These are phyloP conservation scores for Lophiotrema nucula DNA, from an alignment of 495 filamentous ascomycete genomes.

Conservation along the genomic window DNA sequence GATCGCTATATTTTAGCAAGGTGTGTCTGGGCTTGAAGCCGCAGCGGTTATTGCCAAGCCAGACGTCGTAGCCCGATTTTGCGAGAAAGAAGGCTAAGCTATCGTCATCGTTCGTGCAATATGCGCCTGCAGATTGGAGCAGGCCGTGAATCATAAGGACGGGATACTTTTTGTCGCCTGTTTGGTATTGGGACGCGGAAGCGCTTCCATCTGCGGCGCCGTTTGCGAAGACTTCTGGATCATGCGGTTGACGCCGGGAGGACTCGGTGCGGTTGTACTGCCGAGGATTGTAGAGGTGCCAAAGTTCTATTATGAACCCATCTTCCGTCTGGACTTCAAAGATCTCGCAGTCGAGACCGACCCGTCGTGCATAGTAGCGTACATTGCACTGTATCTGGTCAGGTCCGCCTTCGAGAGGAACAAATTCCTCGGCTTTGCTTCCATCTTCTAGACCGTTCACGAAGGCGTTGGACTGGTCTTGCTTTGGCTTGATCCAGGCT, in stretches of 20 bases:
- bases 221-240: constrained; percentile 42
- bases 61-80: constrained; percentile 94
- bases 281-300: constrained; percentile 85
- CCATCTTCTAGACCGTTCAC: constrained; percentile 45
- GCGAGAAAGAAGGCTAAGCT: constrained; percentile 88
- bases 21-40: constrained; percentile 77
- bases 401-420: constrained; percentile 73
- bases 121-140: constrained; percentile 83
- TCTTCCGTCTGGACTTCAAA: constrained; percentile 91
- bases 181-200: constrained; percentile 16
- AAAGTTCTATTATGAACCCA: constrained; percentile 84
- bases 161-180: constrained; percentile 68
- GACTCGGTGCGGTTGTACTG: constrained; percentile 51
- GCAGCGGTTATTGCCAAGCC: constrained; percentile 94
- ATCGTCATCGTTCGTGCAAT: constrained; percentile 86
- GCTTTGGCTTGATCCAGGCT: constrained; percentile 57
- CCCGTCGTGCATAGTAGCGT: constrained; percentile 81
- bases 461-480: constrained; percentile 29
- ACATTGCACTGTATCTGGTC: constrained; percentile 78
- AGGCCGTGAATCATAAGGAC: constrained; percentile 87
- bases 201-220: constrained; percentile 34
- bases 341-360: constrained; percentile 82
- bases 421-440: constrained; percentile 53
- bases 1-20: constrained; percentile 67
- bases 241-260: constrained; percentile 28